Evolutionary conservation across 2,329 filamentous ascomycete genomes (phyloP), one percentile per base, ranked within the genome.

Genomic region (Trichoderma sp.): DNA sequence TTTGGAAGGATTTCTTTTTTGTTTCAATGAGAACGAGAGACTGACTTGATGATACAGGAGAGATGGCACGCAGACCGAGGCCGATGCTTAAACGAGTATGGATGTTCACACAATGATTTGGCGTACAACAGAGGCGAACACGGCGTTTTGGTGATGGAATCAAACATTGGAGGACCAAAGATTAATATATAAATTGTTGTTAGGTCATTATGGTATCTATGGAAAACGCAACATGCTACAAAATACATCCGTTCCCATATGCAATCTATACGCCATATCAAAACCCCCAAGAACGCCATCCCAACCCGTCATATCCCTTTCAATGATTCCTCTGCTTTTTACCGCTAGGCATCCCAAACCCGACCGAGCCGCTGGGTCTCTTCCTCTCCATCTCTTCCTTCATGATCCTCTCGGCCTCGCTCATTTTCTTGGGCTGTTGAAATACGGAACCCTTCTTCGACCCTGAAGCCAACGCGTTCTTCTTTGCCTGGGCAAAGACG

Each of bases 361-460:
- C 85, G 1, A 80, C 80, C 4, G 79, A 79, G 11, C 85, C 86
- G 62, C 88, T 84, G 39, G 85, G 81, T 70, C 91, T 85, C 79
- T 94, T 94, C 74, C 87, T 86, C 76, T 94, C 92, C 81, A 93
- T 86, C 78, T 95, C 92, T 76, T 93, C 91, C 81, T 92, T 93
- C 94, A 97, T 97, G 77, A 96, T 97, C 68, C 92, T 88, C 82
- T 95, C 94, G 3, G 91, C 92, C 79, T 97, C 93, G 77, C 92
- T 95, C 88, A 97, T 95, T 77, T 93, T 96, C 85, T 93, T 94
- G 2, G 90, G 90, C 70, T 87, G 87, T 73, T 89, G 89, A 4
- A 88, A 82, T 12, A 85, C 86, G 36, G 83, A 76, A 1, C 80
- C 74, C 79, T 93, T 93, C 81, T 93, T 93, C 3, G 86, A 83